Percentiles rank a stretch among this genome's conserved stretches.
Conservation (phyloP, 2,329 filamentous ascomycete genomes). For the Colletotrichum magnum region DNA sequence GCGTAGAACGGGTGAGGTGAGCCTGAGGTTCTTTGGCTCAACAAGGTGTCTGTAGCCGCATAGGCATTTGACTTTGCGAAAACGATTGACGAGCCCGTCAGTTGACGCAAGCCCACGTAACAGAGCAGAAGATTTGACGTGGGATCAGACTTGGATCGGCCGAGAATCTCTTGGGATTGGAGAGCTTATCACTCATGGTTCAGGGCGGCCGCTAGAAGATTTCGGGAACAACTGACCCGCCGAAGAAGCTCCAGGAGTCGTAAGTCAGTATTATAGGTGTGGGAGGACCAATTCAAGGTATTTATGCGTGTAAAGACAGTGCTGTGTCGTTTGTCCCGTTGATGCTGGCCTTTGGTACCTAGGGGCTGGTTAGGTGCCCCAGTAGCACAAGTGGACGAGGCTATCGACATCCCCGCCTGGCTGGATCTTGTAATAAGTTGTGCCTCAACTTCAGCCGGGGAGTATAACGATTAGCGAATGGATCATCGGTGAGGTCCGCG, state of each 20-base stretch:
- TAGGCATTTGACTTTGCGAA: slow-evolving; percentile 33
- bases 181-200: slow-evolving; percentile 27
- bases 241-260: slow-evolving; percentile 18
- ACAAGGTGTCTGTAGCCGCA: neutral
- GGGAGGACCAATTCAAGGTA: too few species aligned
- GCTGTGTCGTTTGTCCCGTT: too few species aligned
- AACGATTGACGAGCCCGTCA: slow-evolving; percentile 31
- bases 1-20: neutral
- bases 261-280: neutral
- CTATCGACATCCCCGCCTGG: too few species aligned
- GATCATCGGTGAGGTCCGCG: too few species aligned
- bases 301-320: too few species aligned
- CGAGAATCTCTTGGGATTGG: slow-evolving; percentile 18
- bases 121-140: slow-evolving; percentile 14
- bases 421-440: too few species aligned
- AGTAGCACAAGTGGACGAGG: too few species aligned
- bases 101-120: slow-evolving; percentile 37
- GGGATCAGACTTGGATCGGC: slow-evolving; percentile 29
- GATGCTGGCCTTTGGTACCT: too few species aligned
- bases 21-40: slow-evolving; percentile 20
- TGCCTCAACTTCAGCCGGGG: too few species aligned
- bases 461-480: too few species aligned
- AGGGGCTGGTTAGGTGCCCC: too few species aligned
- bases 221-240: slow-evolving; percentile 28
- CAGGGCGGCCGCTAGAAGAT: slow-evolving; percentile 30